phyloP scores from a whole-genome alignment of 2,329 filamentous ascomycete genomes.

The Epicoccum nigrum region DNA sequence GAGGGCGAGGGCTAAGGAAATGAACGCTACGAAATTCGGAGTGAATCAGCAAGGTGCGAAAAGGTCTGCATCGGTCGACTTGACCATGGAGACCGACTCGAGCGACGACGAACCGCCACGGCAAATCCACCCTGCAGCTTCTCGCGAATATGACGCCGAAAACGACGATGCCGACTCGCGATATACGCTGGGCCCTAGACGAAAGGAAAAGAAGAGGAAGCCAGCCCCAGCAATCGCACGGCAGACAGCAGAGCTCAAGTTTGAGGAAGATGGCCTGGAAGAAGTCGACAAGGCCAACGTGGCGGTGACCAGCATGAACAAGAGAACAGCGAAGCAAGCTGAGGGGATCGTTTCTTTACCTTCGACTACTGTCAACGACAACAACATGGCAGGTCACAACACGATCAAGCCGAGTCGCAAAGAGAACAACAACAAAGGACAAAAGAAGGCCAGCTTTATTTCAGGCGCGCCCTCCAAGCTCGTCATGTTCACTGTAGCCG shows the following conservation, averaged over 20 bases:
- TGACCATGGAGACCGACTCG: conserved; percentile 1
- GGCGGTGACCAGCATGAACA: background rate
- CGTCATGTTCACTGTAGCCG: conserved; percentile 21
- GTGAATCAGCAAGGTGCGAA: background rate
- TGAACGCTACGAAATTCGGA: background rate
- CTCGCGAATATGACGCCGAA: background rate
- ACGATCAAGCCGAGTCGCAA: background rate
- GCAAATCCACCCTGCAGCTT: background rate
- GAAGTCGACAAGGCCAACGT: conserved; percentile 12
- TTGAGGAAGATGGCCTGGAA: conserved; percentile 10
- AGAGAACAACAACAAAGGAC: background rate
- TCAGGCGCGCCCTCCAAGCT: background rate
- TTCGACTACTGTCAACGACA: background rate
- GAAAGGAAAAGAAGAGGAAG: background rate
- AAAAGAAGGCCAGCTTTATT: background rate
- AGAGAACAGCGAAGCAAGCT: background rate
- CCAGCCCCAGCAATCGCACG: background rate
- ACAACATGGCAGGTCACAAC: background rate
- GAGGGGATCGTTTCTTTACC: background rate
- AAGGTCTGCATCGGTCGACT: background rate
- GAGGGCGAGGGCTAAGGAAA: too few relatives aligned
- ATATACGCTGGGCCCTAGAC: conserved; percentile 8
- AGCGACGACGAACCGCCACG: conserved; percentile 1
- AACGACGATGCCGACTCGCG: conserved; percentile 12
- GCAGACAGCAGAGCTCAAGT: conserved; percentile 9